A percentile compares a stretch with the other conserved stretches of the same genome.
phyloP scores from a whole-genome alignment of 2,329 filamentous ascomycete species.

The Macrophomina tecta region DNA sequence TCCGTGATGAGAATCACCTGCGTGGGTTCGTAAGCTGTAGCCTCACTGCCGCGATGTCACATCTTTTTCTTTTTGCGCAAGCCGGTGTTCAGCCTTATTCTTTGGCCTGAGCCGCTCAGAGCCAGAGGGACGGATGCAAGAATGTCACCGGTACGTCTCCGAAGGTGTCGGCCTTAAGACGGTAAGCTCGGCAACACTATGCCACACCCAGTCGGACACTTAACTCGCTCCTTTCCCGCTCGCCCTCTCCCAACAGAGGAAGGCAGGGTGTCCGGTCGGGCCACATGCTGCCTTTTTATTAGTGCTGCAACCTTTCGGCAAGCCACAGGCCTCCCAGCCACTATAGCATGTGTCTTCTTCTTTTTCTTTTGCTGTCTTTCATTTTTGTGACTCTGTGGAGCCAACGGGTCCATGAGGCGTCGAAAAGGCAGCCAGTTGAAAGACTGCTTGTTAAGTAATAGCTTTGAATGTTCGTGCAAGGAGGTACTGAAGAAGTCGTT shows the following conservation, averaged over 20 bases:
- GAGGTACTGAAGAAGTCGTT: not conserved
- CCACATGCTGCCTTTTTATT: not conserved
- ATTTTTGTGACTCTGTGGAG: not conserved
- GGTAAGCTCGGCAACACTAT: constrained; percentile 6
- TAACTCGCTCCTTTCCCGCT: not conserved
- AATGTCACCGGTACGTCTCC: not conserved
- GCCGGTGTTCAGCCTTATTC: not conserved
- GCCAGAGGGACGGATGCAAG: not conserved
- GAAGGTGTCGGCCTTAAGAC: not conserved
- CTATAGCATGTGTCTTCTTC: not conserved
- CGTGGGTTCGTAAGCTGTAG: not conserved
- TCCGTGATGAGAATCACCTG: not conserved
- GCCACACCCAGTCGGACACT: not conserved
- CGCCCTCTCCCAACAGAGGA: not conserved
- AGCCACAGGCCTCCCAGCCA: not conserved
- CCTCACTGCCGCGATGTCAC: not conserved
- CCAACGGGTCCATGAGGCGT: not conserved
- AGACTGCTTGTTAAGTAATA: not conserved
- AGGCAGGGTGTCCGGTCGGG: not conserved
- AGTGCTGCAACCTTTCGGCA: constrained; percentile 8
- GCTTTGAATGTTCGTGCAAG: not conserved
- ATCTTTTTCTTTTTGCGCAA: no score
- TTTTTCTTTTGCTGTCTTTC: not conserved
- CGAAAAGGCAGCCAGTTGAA: not conserved
- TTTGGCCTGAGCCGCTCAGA: not conserved